A percentile compares a stretch with the other conserved stretches of the same genome.
These are phyloP conservation scores for Mortierella sp. DNA, from an alignment of 371 early-diverging fungal genomes.

Conservation along the genomic window DNA sequence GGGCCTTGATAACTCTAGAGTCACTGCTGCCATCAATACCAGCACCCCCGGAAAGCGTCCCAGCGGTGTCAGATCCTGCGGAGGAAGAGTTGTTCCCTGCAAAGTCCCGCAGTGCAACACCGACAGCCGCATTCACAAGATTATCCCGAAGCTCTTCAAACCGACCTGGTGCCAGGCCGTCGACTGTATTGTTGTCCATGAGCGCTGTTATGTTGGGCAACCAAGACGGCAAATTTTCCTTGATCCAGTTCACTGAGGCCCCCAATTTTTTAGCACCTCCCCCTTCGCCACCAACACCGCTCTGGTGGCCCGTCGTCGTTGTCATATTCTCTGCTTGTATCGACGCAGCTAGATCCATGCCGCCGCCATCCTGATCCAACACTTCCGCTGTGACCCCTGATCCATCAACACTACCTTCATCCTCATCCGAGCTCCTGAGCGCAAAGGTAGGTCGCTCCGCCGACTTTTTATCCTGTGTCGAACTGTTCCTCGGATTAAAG, in stretches of 20 bases:
- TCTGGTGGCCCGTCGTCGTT: neutral
- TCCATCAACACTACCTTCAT: neutral
- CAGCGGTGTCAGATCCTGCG: neutral
- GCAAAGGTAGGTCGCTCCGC: neutral
- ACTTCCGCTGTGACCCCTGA: neutral
- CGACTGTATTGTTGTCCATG: slow-evolving; percentile 19
- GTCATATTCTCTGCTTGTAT: neutral
- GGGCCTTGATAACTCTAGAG: neutral
- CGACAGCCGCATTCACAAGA: slow-evolving; percentile 19
- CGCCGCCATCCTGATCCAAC: neutral
- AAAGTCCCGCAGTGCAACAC: slow-evolving; percentile 1
- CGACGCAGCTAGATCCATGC: neutral
- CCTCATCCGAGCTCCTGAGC: neutral
- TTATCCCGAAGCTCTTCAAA: slow-evolving; percentile 22
- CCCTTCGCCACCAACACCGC: neutral
- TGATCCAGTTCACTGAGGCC: slow-evolving; percentile 21
- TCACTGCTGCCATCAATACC: too few relatives aligned
- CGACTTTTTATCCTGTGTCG: neutral
- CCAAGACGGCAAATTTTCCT: slow-evolving; percentile 19
- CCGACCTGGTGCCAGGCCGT: neutral
- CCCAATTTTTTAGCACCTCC: slow-evolving; percentile 18
- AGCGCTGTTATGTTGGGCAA: slow-evolving; percentile 33
- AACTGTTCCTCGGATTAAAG: slow-evolving; percentile 7
- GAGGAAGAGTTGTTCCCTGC: neutral
- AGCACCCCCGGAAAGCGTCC: too few relatives aligned